Evolutionary conservation across 306 rosid species (phyloP), one percentile per base, ranked within the genome.

Genomic region (Malus sieversii): DNA sequence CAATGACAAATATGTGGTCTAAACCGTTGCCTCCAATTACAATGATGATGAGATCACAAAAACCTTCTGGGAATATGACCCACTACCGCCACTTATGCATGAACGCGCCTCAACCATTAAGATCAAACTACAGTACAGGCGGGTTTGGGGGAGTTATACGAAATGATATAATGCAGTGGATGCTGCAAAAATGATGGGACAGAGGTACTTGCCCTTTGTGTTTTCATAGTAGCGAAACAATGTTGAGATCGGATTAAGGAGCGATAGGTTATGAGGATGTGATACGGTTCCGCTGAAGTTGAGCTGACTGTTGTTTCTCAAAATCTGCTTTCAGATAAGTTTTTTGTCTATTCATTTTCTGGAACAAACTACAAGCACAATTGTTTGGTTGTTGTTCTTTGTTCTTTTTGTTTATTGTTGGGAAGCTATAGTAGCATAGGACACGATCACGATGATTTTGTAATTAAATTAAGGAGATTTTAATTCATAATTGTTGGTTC

Each of bases 131-230:
- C 69, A 42, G 66, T 22, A 61, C 53, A 33, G 84, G 81, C 66
- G 80, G 83, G 84, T 82, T 83, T 5, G 90, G 62, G 44, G 88
- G 86, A 69, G 91, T 84, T 77, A 68, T 92, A 10, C 78, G 98
- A 81, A 85, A 78, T 60, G 97, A 93, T 80, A 86, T 93, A 78
- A 70, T 80, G 92, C 91, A 85, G 68, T 93, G 97, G 95, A 86
- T 93, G 95, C 77, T 73, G 80, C 89, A 62, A 71, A 86, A 81
- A 71, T 88, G 76, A 72, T 65, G 52, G 65, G 29, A 44, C 51
- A 7, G 53, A 53, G 25, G 22, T 16, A 65, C 13, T 6, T 30
- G 27, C 40, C 10, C 15, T 20, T 27, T 42, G 66, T 8, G 46
- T 23, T 66, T 61, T 38, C 48, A 0, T 65, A 18, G 70, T n/a